A percentile compares a stretch with the other conserved stretches of the same genome.
phyloP scores from a whole-genome alignment of 345 rosid genomes.

The Firmiana major region DNA sequence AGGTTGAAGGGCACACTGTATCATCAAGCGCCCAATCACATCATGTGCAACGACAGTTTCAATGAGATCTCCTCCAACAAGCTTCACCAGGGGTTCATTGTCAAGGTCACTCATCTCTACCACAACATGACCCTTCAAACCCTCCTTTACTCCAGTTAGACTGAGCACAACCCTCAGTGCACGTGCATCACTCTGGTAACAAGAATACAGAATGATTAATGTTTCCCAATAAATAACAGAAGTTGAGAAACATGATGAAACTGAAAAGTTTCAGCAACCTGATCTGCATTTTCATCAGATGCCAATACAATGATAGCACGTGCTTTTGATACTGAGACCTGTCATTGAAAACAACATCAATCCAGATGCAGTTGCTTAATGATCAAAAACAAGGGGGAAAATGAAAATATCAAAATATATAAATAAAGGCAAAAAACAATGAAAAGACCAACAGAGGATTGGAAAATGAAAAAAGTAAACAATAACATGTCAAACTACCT shows the following conservation, averaged over 20 bases:
- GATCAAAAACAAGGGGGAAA: background rate
- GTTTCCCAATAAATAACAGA: constrained; percentile 14
- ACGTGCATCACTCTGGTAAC: constrained; percentile 80
- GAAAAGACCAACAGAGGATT: background rate
- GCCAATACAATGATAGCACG: constrained; percentile 83
- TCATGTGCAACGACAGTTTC: constrained; percentile 97
- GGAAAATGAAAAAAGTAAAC: background rate
- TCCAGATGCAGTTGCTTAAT: background rate
- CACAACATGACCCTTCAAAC: constrained; percentile 87
- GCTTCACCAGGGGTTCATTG: constrained; percentile 91
- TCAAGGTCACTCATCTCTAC: constrained; percentile 96
- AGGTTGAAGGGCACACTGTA: constrained; percentile 89
- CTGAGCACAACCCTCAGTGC: constrained; percentile 90
- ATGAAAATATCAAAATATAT: background rate
- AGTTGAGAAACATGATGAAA: background rate
- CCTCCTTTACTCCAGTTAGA: constrained; percentile 81
- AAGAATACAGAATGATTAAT: constrained; percentile 13
- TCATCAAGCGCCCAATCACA: constrained; percentile 95
- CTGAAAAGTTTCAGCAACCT: constrained; percentile 42
- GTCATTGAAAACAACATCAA: constrained; percentile 8
- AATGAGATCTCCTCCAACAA: constrained; percentile 87
- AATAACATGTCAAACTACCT: constrained; percentile 32
- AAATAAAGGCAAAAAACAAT: constrained; percentile 8
- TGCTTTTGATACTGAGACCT: constrained; percentile 93
- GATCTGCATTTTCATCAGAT: constrained; percentile 91